Evolutionary conservation across 805 yeast species (phyloP).

Genomic region (Candida anglica): DNA sequence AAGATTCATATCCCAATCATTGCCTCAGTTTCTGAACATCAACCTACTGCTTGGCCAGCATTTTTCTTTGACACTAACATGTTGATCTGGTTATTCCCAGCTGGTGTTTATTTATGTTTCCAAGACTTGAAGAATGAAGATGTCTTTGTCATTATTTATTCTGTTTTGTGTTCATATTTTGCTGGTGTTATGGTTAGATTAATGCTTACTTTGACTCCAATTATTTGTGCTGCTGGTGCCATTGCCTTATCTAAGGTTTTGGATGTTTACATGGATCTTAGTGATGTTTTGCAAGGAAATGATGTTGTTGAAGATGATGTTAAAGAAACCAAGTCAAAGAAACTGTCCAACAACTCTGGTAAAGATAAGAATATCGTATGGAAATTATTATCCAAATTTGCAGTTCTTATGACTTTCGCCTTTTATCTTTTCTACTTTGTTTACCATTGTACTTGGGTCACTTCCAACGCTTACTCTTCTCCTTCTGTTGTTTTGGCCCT

Average conservation of each 20-base stretch:
- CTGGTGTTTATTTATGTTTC: conserved; percentile 88
- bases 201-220: conserved; percentile 94
- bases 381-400: conserved; percentile 49
- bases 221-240: conserved; percentile 91
- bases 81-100: conserved; percentile 97
- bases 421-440: conserved; percentile 80
- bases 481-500: conserved; percentile 96
- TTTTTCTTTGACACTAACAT: conserved; percentile 92
- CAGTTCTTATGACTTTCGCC: conserved; percentile 64
- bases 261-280: conserved; percentile 74
- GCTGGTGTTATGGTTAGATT: conserved; percentile 99
- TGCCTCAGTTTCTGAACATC: conserved; percentile 98
- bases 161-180: conserved; percentile 92
- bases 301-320: conserved; percentile 11
- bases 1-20: conserved; percentile 97
- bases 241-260: conserved; percentile 81
- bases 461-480: conserved; percentile 91
- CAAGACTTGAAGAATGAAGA: conserved; percentile 89
- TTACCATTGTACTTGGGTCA: conserved; percentile 95
- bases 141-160: conserved; percentile 85
- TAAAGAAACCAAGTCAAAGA: conserved; percentile 7
- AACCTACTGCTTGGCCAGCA: conserved; percentile 99
- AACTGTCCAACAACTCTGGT: conserved; percentile 6
- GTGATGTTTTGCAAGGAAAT: conserved; percentile 26
- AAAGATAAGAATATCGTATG: conserved; percentile 16